A percentile compares a stretch with the other conserved stretches of the same genome.
Conservation (phyloP, 2,329 filamentous ascomycete species). For the Pseudohalonectria lignicola region DNA sequence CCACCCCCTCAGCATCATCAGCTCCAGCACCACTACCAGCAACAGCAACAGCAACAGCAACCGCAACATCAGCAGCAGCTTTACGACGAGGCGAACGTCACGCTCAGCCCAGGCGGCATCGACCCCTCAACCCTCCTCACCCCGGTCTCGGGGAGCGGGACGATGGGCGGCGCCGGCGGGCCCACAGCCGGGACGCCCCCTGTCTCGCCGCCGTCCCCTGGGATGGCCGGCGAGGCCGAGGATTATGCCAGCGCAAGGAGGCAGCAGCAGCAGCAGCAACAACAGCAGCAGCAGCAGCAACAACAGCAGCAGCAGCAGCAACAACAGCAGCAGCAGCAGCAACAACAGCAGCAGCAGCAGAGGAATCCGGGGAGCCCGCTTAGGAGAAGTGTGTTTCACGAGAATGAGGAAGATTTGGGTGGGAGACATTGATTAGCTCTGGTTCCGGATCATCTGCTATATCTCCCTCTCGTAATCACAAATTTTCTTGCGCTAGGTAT, state of each 20-base stretch:
- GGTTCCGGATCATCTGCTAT: no score
- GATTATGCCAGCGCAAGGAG: slow-evolving; percentile 1
- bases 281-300: background rate
- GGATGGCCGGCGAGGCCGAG: background rate
- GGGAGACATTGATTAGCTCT: background rate
- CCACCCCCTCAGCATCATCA: no score
- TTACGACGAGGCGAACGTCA: background rate
- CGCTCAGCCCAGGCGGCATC: background rate
- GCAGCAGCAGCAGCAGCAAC: background rate
- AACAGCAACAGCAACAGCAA: background rate
- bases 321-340: background rate
- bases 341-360: background rate
- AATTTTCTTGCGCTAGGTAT: no score
- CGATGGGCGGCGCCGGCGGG: background rate
- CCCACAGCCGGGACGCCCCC: slow-evolving; percentile 1
- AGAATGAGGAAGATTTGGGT: slow-evolving; percentile 6
- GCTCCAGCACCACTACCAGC: no score
- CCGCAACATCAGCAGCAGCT: background rate
- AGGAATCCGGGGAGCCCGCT: background rate
- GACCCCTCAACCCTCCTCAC: background rate
- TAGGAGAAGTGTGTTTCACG: slow-evolving; percentile 8
- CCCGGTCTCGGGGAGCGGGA: background rate
- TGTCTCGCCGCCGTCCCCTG: slow-evolving; percentile 1
- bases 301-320: background rate
- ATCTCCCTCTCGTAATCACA: no score